These are phyloP conservation scores for Alloascoidea hylecoeti DNA, from an alignment of 805 yeast species.

Conservation along the genomic window DNA sequence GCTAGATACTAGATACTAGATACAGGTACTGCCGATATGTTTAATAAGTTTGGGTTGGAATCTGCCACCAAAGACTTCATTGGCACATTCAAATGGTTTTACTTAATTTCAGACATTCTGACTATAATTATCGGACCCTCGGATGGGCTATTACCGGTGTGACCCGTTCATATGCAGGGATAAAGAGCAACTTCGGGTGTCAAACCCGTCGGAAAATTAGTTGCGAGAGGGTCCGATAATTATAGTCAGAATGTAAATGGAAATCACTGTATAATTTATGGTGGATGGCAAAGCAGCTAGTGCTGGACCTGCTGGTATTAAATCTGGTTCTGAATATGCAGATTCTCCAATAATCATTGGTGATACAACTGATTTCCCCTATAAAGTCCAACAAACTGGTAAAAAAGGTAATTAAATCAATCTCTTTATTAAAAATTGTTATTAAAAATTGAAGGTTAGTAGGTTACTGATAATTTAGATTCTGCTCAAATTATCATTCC, in stretches of 20 bases:
- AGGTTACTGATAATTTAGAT: conserved; percentile 67
- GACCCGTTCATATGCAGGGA: conserved; percentile 90
- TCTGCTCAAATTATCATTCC: conserved; percentile 93
- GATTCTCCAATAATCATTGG: conserved; percentile 90
- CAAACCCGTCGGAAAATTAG: too few relatives aligned
- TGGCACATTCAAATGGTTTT: conserved; percentile 97
- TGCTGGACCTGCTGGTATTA: conserved; percentile 72
- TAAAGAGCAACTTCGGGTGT: conserved; percentile 97
- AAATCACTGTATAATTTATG: conserved; percentile 77
- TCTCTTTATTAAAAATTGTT: conserved; percentile 85
- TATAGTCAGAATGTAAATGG: too few relatives aligned
- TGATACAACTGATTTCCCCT: conserved; percentile 96
- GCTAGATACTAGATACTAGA: conserved; percentile 73
- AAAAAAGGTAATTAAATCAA: conserved; percentile 65
- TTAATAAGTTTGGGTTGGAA: conserved; percentile 79
- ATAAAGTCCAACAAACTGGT: conserved; percentile 59
- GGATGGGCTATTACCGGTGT: conserved; percentile 88
- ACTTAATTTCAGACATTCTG: conserved; percentile 90
- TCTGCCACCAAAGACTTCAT: conserved; percentile 90
- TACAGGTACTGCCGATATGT: conserved; percentile 76
- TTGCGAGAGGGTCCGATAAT: too few relatives aligned
- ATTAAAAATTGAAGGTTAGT: too few relatives aligned
- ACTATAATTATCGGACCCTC: conserved; percentile 73
- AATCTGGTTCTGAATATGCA: conserved; percentile 83
- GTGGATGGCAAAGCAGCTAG: too few relatives aligned